Evolutionary conservation across 805 yeast genomes (phyloP), one percentile per base, ranked within the genome.

Genomic region (Nakazawaea anatomiae): DNA sequence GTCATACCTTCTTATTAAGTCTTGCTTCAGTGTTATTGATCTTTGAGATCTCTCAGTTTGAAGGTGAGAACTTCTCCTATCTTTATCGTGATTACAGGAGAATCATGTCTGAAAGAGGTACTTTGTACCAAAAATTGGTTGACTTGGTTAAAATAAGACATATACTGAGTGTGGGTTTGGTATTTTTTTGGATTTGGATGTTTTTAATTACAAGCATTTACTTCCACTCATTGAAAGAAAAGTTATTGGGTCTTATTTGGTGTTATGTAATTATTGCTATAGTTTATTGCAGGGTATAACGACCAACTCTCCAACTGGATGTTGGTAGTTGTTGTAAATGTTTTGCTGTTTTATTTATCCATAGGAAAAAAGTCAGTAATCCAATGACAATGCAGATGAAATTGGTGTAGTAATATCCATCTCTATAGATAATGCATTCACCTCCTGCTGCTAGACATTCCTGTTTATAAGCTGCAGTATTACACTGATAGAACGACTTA

Each of bases 331-430:
- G 69, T 67, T 94, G 97, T 54, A 92, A 69, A 51, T 77, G 68
- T 25, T 69, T 69, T 6, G 86, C 82, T 48, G 87, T 85, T 46
- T 69, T 71, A 54, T 77, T 79, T 38, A 90, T 82, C 81, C 84
- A 88, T 0, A 74, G 71, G 50, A 80, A 74, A 65, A 85, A 88
- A 27, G 90, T 67, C 1, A 74, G 8, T 4, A 85, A 50, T 1
- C 97, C 98, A 34, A 87, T 49, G 0, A 64, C 48, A 4, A 91
- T 78, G 66, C 97, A 92, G 10, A 89, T 52, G 7, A 79, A 48
- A 62, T 90, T 92, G 39, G 95, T 85, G 47, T 77, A 74, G 67
- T 83, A 89, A 68, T 91, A 92, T 0, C 99, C 99, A 66, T 94
- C 98, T 49, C 77, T 73, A 1, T 76, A 49, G 2, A 79, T 67